phyloP scores from a whole-genome alignment of 2,329 filamentous ascomycete genomes.

The Cytospora mali region DNA sequence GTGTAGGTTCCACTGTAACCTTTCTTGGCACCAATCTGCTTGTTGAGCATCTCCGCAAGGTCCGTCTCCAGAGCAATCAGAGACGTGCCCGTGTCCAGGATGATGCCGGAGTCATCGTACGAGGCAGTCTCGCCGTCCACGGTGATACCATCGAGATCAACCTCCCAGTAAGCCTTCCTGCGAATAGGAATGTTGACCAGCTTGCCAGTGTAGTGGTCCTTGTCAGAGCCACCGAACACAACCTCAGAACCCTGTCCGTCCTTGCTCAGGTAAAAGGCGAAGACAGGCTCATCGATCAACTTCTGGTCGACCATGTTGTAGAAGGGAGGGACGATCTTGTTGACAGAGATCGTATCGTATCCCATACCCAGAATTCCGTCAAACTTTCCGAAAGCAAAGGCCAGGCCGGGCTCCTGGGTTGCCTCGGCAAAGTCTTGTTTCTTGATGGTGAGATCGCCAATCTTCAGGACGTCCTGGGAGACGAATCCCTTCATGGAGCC shows the following conservation, averaged over 20 bases:
- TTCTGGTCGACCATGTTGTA: slow-evolving; percentile 93
- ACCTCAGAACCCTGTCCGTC: slow-evolving; percentile 80
- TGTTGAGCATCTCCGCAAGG: slow-evolving; percentile 94
- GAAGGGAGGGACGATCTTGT: slow-evolving; percentile 91
- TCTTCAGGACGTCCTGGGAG: slow-evolving; percentile 82
- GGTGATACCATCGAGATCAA: slow-evolving; percentile 88
- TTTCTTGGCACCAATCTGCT: slow-evolving; percentile 98
- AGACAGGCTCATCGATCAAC: slow-evolving; percentile 87
- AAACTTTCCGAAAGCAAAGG: slow-evolving; percentile 96
- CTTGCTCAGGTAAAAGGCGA: slow-evolving; percentile 92
- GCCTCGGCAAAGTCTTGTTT: slow-evolving; percentile 95
- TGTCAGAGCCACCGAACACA: slow-evolving; percentile 85
- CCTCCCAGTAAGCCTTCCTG: slow-evolving; percentile 99
- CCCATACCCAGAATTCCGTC: slow-evolving; percentile 95
- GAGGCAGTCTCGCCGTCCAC: slow-evolving; percentile 85
- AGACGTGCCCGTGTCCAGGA: slow-evolving; percentile 97
- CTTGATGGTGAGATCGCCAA: slow-evolving; percentile 88
- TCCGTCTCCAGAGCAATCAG: slow-evolving; percentile 91
- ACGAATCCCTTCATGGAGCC: slow-evolving; percentile 92
- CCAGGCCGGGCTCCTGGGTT: slow-evolving; percentile 91
- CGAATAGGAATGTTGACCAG: slow-evolving; percentile 92
- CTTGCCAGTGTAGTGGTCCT: slow-evolving; percentile 80
- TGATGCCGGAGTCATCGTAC: slow-evolving; percentile 91
- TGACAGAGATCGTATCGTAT: slow-evolving; percentile 96
- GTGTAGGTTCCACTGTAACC: slow-evolving; percentile 96